Evolutionary conservation across 2,329 filamentous ascomycete genomes (phyloP).

Genomic region (Neonectria neomacrospora): DNA sequence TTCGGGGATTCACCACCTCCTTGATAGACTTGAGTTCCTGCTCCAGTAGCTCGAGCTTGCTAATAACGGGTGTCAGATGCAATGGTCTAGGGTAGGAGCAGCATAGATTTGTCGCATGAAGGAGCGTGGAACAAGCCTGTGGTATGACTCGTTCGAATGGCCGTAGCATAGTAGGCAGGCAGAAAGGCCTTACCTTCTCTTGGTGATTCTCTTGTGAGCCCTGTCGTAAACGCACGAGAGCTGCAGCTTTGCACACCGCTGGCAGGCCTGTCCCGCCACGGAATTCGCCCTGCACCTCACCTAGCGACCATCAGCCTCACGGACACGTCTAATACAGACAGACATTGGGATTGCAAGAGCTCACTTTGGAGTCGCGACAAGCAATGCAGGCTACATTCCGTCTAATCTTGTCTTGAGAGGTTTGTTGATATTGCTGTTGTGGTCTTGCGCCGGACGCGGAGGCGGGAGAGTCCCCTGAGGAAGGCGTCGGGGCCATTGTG

Average conservation of each 20-base stretch:
- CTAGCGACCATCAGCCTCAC: slow-evolving; percentile 42
- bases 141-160: neutral
- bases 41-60: slow-evolving; percentile 66
- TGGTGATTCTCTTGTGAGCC: slow-evolving; percentile 59
- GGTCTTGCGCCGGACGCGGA: slow-evolving; percentile 38
- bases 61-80: slow-evolving; percentile 41
- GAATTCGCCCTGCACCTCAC: slow-evolving; percentile 58
- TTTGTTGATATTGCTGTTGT: slow-evolving; percentile 24
- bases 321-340: neutral
- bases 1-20: slow-evolving; percentile 56
- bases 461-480: slow-evolving; percentile 44
- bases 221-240: slow-evolving; percentile 59
- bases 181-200: slow-evolving; percentile 51
- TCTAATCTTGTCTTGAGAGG: slow-evolving; percentile 46
- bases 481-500: slow-evolving; percentile 47
- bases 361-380: slow-evolving; percentile 55
- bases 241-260: slow-evolving; percentile 57
- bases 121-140: neutral
- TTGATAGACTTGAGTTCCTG: slow-evolving; percentile 67
- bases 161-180: neutral
- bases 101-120: neutral
- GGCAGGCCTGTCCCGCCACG: slow-evolving; percentile 54
- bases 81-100: slow-evolving; percentile 12
- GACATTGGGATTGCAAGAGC: slow-evolving; percentile 20
- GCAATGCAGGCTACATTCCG: slow-evolving; percentile 54